Base-by-base conservation (phyloP, 1,284 basidiomycete species). In the Schizophyllum amplum region DNA sequence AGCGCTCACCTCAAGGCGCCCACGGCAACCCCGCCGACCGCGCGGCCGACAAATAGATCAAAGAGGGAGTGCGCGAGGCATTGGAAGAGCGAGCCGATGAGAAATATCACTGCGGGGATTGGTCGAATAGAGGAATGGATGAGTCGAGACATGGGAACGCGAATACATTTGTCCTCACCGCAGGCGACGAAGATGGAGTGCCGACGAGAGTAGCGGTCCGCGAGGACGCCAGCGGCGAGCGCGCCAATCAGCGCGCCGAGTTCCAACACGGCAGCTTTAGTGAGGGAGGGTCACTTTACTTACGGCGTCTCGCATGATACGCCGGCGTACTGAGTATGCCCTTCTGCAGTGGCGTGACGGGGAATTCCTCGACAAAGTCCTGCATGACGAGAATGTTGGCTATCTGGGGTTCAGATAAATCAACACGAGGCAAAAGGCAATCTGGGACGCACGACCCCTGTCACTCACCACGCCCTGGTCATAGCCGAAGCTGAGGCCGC, bases 341-440 rank as follows among this genome's bases (percentile, higher is more conserved):
- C 64, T 83, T 86, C 68, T 89, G 80, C 72, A 86, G 77, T 7
- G 87, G 79, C 17, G 81, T 81, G 11, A 89, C 73, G 5, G 84
- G 86, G 80, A 82, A 90, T 11, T 82, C 75, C 53, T 69, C 62
- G 26, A 78, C 62, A 63, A 92, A 92, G 61, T 88, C 84, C 52
- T 75, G 72, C 89, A 92, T 92, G n/a, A 90, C 86, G 15, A 92
- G 76, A 6, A 92, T 83, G 67, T 91, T 91, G 2, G 89, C 86
- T 62, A 91, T 87, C 76, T 78, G 55, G 1, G 42, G 15, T 24
- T 72, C 71, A n/a, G n/a, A 42, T 73, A 72, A 65, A 74, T 74
- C 59, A 74, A 76, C 55, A n/a, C 26, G 22, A 42, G 23, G 4
- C 20, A 46, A 4, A 11, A 24, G 5, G 25, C n/a, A 46, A 11